These are phyloP conservation scores for Aureobasidium zeae DNA, from an alignment of 2,329 filamentous ascomycete species.

Conservation along the genomic window DNA sequence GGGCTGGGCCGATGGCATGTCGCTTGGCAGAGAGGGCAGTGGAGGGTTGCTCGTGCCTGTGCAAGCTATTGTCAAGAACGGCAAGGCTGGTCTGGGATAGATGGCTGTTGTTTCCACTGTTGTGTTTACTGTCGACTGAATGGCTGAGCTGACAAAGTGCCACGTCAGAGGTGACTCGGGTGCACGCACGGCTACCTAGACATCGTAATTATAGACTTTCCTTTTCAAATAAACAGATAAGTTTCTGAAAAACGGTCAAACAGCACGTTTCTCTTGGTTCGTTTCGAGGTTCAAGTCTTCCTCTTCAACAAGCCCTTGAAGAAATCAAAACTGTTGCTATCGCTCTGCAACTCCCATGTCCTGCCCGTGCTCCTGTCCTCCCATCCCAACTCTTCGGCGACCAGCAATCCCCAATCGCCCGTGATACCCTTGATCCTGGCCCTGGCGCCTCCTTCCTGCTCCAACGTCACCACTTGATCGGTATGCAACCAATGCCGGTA, in stretches of 20 bases:
- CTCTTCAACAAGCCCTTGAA: slow-evolving; percentile 77
- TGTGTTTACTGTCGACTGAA: too few relatives aligned
- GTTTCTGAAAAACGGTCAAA: too few relatives aligned
- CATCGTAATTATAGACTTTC: not conserved
- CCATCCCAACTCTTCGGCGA: slow-evolving; percentile 71
- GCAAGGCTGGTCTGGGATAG: slow-evolving; percentile 69
- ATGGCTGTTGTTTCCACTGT: too few relatives aligned
- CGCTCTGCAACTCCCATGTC: slow-evolving; percentile 79
- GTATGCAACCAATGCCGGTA: slow-evolving; percentile 79
- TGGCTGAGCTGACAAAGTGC: too few relatives aligned
- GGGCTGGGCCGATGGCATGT: slow-evolving; percentile 86
- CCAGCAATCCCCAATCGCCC: slow-evolving; percentile 77
- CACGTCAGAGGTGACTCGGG: too few relatives aligned
- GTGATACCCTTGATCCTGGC: slow-evolving; percentile 82
- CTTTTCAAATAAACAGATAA: not conserved
- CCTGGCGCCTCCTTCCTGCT: slow-evolving; percentile 64
- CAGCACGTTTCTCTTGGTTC: too few relatives aligned
- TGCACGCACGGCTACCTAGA: not conserved
- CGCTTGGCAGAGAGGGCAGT: slow-evolving; percentile 70
- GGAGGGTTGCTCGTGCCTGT: slow-evolving; percentile 84
- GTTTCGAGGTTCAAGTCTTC: slow-evolving; percentile 45
- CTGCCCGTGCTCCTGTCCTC: slow-evolving; percentile 66
- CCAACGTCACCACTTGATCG: slow-evolving; percentile 59
- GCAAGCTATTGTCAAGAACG: slow-evolving; percentile 75
- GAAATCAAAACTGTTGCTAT: slow-evolving; percentile 98